A percentile compares a stretch with the other conserved stretches of the same genome.
These are phyloP conservation scores for Moesziomyces sp. DNA, from an alignment of 1,284 basidiomycete species.

Conservation along the genomic window DNA sequence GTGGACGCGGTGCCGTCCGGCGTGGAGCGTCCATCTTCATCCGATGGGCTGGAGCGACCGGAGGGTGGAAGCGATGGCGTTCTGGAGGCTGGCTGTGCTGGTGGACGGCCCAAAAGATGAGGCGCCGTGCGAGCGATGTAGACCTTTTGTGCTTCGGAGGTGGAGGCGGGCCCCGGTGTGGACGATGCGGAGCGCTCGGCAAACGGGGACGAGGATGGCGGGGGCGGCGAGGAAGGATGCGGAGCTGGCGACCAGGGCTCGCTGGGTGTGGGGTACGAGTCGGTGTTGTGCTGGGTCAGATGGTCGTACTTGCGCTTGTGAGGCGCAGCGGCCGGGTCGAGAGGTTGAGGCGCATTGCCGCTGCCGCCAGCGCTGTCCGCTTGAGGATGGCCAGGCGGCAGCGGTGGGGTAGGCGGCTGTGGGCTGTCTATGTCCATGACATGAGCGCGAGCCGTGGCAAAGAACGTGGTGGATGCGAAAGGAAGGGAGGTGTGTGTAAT, in stretches of 20 bases:
- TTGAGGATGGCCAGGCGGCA: background rate
- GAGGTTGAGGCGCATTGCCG: background rate
- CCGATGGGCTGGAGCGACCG: slow-evolving; percentile 33
- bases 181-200: slow-evolving; percentile 24
- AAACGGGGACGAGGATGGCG: slow-evolving; percentile 4
- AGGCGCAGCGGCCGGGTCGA: background rate
- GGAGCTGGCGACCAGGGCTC: slow-evolving; percentile 11
- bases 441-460: slow-evolving; percentile 6
- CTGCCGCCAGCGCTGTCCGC: background rate
- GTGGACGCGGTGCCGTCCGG: slow-evolving; percentile 20
- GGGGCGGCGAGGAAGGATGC: slow-evolving; percentile 11
- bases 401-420: background rate
- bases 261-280: background rate
- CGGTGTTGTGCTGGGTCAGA: slow-evolving; percentile 14
- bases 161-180: slow-evolving; percentile 21
- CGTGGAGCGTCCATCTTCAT: slow-evolving; percentile 34
- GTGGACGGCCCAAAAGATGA: slow-evolving; percentile 40
- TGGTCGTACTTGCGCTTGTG: slow-evolving; percentile 38
- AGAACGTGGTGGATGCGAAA: background rate
- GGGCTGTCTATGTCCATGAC: slow-evolving; percentile 24
- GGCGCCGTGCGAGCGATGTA: slow-evolving; percentile 57
- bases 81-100: slow-evolving; percentile 20
- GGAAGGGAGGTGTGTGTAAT: background rate
- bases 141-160: slow-evolving; percentile 30
- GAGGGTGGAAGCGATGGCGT: slow-evolving; percentile 34